A percentile compares a stretch with the other conserved stretches of the same genome.
phyloP scores from a whole-genome alignment of 805 yeast species.

The Saturnispora serradocipensis region DNA sequence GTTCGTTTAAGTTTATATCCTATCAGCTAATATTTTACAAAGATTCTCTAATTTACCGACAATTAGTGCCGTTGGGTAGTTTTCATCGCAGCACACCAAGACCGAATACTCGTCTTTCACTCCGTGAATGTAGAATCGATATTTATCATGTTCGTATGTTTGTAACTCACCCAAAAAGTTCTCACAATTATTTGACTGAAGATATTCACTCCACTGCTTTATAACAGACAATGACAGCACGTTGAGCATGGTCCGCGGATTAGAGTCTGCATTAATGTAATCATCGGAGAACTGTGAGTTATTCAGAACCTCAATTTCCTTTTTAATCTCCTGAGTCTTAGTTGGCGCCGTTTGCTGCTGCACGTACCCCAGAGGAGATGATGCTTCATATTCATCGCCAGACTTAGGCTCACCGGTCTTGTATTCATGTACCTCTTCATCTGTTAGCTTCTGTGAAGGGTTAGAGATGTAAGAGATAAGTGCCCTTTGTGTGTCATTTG shows the following conservation, averaged over 20 bases:
- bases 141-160: constrained; percentile 20
- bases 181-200: not conserved
- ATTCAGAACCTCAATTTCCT: constrained; percentile 12
- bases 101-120: constrained; percentile 19
- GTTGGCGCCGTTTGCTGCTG: not conserved
- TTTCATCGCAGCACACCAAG: constrained; percentile 21
- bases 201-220: constrained; percentile 21
- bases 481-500: constrained; percentile 22
- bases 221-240: constrained; percentile 24
- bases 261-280: constrained; percentile 23
- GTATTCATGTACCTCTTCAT: not conserved
- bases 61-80: constrained; percentile 26
- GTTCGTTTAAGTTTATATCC: not conserved
- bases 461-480: constrained; percentile 22
- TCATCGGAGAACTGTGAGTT: constrained; percentile 15
- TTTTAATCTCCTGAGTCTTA: constrained; percentile 7
- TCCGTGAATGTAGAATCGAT: constrained; percentile 17
- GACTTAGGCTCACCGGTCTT: not conserved
- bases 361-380: not conserved
- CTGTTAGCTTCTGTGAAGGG: not conserved
- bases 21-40: constrained; percentile 2
- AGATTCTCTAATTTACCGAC: constrained; percentile 18
- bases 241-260: constrained; percentile 25
- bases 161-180: constrained; percentile 1
- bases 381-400: not conserved